Evolutionary conservation across 1,284 basidiomycete genomes (phyloP), one percentile per base, ranked within the genome.

Genomic region (Exsudoporus floridanus): DNA sequence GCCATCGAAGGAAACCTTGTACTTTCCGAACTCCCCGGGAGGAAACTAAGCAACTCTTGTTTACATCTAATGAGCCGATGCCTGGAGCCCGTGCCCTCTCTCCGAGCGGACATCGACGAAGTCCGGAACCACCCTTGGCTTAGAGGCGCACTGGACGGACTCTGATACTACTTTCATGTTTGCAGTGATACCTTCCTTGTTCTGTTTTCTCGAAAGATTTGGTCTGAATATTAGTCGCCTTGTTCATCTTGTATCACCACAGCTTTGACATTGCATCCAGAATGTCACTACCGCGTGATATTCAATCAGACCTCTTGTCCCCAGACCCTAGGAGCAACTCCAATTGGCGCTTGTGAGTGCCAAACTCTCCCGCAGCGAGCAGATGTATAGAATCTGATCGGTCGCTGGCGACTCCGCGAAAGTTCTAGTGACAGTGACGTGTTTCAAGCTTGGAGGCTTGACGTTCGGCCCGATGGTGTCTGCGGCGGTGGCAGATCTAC

Each of bases 91-190:
- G 80, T 94, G 59, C 86, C 89, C 1, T 72, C 77, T 38, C 72
- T 75, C 30, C 75, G 93, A 40, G 82, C 84, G 9, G 84, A 81
- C 36, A 88, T 96, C 51, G 72, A 73, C 28, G 80, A 92, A 70
- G 79, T 96, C n/a, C 78, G 81, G 50, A 71, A 70, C 13, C 91
- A 94, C 72, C 76, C 75, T n/a, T 95, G 92, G 92, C 70, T 94
- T 46, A 58, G 59, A 48, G 54, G 59, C 12, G 53, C 68, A 21
- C 45, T 54, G 49, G 52, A 65, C 38, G 59, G 51, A 35, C 31
- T 53, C n/a, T 71, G 53, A 65, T 37, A 46, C 27, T 10, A 21
- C 12, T 28, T 48, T 9, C 23, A 12, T 31, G n/a, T 44, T 16
- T 51, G 33, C 31, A 51, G 50, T 30, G 56, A 56, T 39, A 59